phyloP scores from a whole-genome alignment of 768 basidiomycete genomes.

The Mycena floridula region DNA sequence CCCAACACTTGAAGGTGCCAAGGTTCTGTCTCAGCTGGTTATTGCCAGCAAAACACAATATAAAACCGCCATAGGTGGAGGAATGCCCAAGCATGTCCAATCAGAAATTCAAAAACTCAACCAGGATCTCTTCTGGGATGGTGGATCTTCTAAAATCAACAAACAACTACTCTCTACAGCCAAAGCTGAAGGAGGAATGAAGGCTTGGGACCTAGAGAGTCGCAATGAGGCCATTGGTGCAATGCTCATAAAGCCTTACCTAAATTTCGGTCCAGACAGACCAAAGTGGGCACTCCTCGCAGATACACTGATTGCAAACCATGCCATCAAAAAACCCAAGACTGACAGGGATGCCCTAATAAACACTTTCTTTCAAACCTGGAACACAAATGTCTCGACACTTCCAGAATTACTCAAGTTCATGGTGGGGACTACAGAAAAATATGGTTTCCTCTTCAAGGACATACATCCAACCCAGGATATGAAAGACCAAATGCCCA shows the following conservation, averaged over 20 bases:
- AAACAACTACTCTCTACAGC: no score
- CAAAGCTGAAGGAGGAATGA: neutral
- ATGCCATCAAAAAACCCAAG: neutral
- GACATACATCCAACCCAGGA: no score
- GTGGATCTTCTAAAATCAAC: neutral
- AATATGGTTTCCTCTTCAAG: neutral
- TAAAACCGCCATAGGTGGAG: conserved; percentile 6
- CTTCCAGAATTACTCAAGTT: neutral
- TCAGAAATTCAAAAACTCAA: conserved; percentile 3
- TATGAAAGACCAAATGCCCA: neutral
- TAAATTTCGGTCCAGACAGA: no score
- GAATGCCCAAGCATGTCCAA: conserved; percentile 12
- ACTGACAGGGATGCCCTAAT: neutral
- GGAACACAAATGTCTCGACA: neutral
- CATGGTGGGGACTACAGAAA: no score
- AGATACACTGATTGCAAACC: neutral
- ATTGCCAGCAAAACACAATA: conserved; percentile 2
- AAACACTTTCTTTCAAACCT: neutral
- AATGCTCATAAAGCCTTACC: neutral
- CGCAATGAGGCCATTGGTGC: neutral
- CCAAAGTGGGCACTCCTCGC: neutral
- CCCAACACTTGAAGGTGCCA: no score
- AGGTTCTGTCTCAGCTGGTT: neutral
- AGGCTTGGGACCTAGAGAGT: neutral
- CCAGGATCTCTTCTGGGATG: conserved; percentile 10